Base-by-base conservation (phyloP, 441 rosid genomes). In the Pelargonium fulgidum region DNA sequence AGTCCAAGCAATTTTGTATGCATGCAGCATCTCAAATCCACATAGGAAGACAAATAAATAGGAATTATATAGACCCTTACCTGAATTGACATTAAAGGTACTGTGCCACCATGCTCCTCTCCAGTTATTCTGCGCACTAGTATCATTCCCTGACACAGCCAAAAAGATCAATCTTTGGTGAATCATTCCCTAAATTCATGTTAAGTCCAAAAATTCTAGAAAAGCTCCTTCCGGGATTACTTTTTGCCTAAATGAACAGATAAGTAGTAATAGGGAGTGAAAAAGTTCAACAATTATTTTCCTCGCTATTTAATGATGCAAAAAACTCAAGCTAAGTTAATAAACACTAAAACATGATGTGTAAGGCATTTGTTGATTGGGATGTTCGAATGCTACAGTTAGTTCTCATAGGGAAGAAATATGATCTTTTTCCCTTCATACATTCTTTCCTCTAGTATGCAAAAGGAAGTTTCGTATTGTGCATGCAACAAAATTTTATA, bases 21-120 rank as follows among this genome's bases (percentile, higher is more conserved):
- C 50, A 45, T 3, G n/a, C 16, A 3, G 14, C 56, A 48, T 4
- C n/a, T 48, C 14, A 54, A 20, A 22, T 66, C 12, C 10, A 62
- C 33, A 20, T 17, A n/a, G 19, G 73, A 39, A 44, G 12, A 65
- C 17, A 69, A 26, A 36, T 11, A 22, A 29, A 70, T 48, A 48
- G 5, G 14, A 4, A 48, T 13, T 14, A 48, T 41, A 63, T 29
- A 71, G 63, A 17, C 24, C 69, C 62, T 68, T 76, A 94, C 97
- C 97, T 73, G 95, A 85, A 48, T 82, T 82, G 72, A 78, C 78
- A 61, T 77, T 77, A 70, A 91, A 84, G 81, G 86, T 82, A 78
- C 90, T 85, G 78, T 94, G 97, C 97, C 97, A 87, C 97, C 99
- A 94, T 19, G 90, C 87, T 59, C 99, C 97, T 75, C 86, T 89